Evolutionary conservation across 2,329 filamentous ascomycete species (phyloP).

Genomic region (Aspergillus bombycis): DNA sequence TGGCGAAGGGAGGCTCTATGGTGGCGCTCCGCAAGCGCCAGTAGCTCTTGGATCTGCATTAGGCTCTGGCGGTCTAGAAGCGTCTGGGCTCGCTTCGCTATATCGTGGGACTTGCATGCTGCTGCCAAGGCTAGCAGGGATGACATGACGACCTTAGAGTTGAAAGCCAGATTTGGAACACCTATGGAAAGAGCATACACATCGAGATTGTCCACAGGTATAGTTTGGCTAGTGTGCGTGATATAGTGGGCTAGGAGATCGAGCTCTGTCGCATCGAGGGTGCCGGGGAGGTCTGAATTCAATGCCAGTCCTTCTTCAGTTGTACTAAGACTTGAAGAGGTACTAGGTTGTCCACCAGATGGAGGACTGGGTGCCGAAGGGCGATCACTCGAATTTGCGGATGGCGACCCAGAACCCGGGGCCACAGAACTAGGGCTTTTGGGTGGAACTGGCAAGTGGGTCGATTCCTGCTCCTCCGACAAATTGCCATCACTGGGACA

Average conservation of each 20-base stretch:
- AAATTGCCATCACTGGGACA: constrained; percentile 4
- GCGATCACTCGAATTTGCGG: constrained; percentile 10
- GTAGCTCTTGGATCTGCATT: constrained; percentile 26
- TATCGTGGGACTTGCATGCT: constrained; percentile 42
- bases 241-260: constrained; percentile 48
- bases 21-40: constrained; percentile 39
- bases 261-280: constrained; percentile 34
- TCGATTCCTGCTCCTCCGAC: constrained; percentile 8
- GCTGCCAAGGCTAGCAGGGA: constrained; percentile 49
- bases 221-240: constrained; percentile 44
- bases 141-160: constrained; percentile 45
- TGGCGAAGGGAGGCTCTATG: constrained; percentile 44
- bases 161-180: constrained; percentile 48
- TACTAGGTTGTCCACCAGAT: constrained; percentile 4
- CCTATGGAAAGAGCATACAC: constrained; percentile 47
- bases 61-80: constrained; percentile 8
- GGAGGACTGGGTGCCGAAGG: constrained; percentile 13
- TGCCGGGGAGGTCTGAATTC: constrained; percentile 1
- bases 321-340: constrained; percentile 3
- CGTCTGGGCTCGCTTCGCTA: constrained; percentile 12
- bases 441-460: neutral
- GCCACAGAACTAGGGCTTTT: neutral
- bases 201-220: constrained; percentile 43
- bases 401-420: neutral
- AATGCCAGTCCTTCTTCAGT: neutral